These are phyloP conservation scores for Hagleromyces aurorensis DNA, from an alignment of 805 yeast genomes.

Conservation along the genomic window DNA sequence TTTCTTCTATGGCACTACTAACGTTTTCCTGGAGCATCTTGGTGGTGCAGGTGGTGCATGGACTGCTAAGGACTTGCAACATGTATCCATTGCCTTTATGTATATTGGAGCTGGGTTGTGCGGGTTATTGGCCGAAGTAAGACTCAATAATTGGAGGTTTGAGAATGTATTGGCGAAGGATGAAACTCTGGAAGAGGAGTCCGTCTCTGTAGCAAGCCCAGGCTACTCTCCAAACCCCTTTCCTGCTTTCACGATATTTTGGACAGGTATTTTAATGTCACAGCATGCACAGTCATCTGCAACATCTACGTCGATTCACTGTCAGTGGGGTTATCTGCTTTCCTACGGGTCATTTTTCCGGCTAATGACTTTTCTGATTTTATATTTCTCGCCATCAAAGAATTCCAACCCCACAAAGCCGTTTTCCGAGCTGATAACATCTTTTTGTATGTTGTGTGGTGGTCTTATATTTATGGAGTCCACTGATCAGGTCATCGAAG, in stretches of 20 bases:
- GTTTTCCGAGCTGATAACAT: conserved; percentile 71
- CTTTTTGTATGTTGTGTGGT: conserved; percentile 78
- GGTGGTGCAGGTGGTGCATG: conserved; percentile 72
- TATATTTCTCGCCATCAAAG: conserved; percentile 38
- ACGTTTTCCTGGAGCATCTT: conserved; percentile 84
- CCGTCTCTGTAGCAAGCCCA: conserved; percentile 41
- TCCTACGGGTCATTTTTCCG: conserved; percentile 79
- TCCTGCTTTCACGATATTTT: conserved; percentile 86
- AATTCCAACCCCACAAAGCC: conserved; percentile 55
- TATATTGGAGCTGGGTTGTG: conserved; percentile 88
- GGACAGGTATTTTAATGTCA: conserved; percentile 96
- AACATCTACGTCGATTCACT: conserved; percentile 71
- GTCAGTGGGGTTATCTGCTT: conserved; percentile 87
- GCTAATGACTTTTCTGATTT: conserved; percentile 49
- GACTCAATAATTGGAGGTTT: conserved; percentile 53
- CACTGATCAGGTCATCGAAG: conserved; percentile 76
- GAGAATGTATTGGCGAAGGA: conserved; percentile 32
- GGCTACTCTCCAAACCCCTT: conserved; percentile 90
- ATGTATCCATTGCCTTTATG: conserved; percentile 84
- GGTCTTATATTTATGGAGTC: conserved; percentile 91
- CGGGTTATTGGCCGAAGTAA: conserved; percentile 75
- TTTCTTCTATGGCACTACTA: conserved; percentile 82
- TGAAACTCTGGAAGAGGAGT: conserved; percentile 7
- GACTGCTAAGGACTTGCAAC: conserved; percentile 87
- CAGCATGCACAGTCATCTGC: conserved; percentile 81